These are phyloP conservation scores for Silybum marianum DNA, from an alignment of 129 eudicot genomes.

Conservation along the genomic window DNA sequence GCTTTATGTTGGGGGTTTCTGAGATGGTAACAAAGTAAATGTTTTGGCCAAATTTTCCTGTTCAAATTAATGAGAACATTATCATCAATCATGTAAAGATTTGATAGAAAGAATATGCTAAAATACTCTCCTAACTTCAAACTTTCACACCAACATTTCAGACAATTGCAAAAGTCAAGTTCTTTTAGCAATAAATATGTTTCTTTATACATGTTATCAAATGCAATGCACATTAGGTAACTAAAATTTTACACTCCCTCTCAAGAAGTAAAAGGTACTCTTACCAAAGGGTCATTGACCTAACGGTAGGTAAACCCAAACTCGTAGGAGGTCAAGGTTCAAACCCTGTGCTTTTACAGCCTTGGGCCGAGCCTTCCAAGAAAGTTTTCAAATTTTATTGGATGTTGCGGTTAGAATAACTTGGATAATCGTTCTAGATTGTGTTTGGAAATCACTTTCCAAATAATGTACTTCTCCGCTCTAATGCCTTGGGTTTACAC, in stretches of 20 bases:
- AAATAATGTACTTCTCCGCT: no score
- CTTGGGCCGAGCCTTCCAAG: no score
- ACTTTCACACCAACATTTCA: neutral
- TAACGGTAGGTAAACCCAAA: no score
- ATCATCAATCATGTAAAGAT: neutral
- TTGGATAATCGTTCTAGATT: no score
- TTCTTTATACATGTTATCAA: neutral
- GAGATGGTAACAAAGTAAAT: slow-evolving; percentile 47
- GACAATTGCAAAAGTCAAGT: no score
- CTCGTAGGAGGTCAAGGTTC: neutral
- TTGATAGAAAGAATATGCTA: neutral
- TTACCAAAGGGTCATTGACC: neutral
- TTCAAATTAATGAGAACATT: neutral
- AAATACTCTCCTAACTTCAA: neutral
- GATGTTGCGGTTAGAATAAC: no score
- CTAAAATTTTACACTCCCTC: neutral
- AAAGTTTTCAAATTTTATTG: no score
- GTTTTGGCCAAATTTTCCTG: slow-evolving; percentile 34
- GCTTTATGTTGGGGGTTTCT: slow-evolving; percentile 24
- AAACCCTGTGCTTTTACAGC: no score
- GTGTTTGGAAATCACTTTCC: no score
- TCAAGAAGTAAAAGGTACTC: neutral
- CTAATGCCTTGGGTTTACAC: no score
- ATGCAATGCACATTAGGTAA: neutral
- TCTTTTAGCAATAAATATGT: neutral